These are phyloP conservation scores for Triangularia setosa DNA, from an alignment of 2,329 filamentous ascomycete genomes.

Conservation along the genomic window DNA sequence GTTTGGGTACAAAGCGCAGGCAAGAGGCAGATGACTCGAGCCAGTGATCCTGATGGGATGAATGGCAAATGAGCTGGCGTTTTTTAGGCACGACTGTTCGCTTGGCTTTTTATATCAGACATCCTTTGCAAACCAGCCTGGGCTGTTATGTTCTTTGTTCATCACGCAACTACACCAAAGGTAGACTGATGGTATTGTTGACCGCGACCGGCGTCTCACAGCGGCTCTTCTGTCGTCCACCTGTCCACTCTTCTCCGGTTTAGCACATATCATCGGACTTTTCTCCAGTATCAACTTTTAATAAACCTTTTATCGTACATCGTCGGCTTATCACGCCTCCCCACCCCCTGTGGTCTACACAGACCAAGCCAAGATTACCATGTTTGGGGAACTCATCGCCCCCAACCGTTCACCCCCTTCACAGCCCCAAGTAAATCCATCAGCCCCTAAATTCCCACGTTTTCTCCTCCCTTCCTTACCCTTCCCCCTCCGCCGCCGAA, in stretches of 20 bases:
- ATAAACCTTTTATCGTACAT: not conserved
- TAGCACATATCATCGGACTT: not conserved
- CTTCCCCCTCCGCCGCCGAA: slow-evolving; percentile 22
- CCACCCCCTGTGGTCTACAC: not conserved
- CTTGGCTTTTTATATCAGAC: not conserved
- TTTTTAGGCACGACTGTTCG: not conserved
- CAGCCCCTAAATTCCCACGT: slow-evolving; percentile 21
- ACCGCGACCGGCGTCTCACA: not conserved
- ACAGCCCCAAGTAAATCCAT: not conserved
- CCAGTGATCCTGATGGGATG: not conserved
- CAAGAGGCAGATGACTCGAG: not conserved
- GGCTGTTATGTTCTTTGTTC: not conserved
- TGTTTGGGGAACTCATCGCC: slow-evolving; percentile 19
- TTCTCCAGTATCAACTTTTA: not conserved
- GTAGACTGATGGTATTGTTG: not conserved
- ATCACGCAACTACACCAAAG: not conserved
- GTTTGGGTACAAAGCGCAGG: not conserved
- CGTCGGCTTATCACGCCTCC: not conserved
- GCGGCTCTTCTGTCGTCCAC: not conserved
- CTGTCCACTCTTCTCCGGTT: not conserved
- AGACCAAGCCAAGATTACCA: not conserved
- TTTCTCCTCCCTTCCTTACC: slow-evolving; percentile 29
- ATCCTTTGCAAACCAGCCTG: not conserved
- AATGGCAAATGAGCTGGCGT: not conserved
- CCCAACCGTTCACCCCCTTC: slow-evolving; percentile 1